Conservation (phyloP, 192 early-diverging fungal species). For the Spinellus fusiger region DNA sequence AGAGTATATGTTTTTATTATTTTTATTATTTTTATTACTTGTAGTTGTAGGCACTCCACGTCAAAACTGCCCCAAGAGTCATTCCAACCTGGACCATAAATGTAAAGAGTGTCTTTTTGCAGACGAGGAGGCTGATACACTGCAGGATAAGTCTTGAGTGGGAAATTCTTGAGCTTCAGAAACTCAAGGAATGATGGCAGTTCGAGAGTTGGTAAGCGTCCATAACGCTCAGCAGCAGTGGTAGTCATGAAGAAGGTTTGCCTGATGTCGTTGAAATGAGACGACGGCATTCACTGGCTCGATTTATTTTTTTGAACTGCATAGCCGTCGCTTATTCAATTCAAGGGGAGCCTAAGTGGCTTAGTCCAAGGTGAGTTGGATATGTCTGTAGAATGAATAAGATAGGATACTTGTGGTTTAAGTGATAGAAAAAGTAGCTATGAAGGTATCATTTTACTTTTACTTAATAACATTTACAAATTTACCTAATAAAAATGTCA, state of each 20-base stretch:
- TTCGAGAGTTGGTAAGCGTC: conserved; percentile 20
- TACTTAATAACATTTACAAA: too few relatives aligned
- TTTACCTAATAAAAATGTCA: too few relatives aligned
- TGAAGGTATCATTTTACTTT: too few relatives aligned
- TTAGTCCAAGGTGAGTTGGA: too few relatives aligned
- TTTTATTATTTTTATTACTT: conserved; percentile 28
- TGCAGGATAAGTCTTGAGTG: conserved; percentile 32
- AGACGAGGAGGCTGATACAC: conserved; percentile 23
- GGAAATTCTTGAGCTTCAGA: conserved; percentile 35
- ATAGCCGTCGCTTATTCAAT: too few relatives aligned
- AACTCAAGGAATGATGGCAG: conserved; percentile 21
- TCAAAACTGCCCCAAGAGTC: conserved; percentile 40
- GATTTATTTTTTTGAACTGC: too few relatives aligned
- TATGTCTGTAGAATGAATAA: too few relatives aligned
- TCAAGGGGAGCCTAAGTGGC: too few relatives aligned
- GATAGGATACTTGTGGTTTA: too few relatives aligned
- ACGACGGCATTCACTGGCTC: too few relatives aligned
- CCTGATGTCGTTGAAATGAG: not conserved
- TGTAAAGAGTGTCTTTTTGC: conserved; percentile 35
- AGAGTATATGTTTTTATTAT: not conserved
- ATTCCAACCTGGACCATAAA: conserved; percentile 42
- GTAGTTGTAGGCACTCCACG: conserved; percentile 43
- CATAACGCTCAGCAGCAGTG: conserved; percentile 11
- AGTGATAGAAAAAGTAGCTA: too few relatives aligned
- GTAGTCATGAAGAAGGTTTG: conserved; percentile 1